These are phyloP conservation scores for Parathielavia appendiculata DNA, from an alignment of 495 filamentous ascomycete species.

Conservation along the genomic window DNA sequence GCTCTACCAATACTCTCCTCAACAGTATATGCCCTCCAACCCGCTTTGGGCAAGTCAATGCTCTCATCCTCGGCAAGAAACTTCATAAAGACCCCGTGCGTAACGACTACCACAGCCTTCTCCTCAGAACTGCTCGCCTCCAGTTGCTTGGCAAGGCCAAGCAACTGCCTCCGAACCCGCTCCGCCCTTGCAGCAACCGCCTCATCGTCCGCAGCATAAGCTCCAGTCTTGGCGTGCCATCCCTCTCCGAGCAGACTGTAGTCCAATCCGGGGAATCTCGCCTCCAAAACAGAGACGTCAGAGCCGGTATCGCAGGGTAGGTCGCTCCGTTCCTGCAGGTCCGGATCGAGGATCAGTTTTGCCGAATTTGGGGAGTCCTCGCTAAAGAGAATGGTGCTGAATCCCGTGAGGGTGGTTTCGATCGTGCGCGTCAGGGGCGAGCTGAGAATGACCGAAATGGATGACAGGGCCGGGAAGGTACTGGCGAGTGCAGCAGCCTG, in stretches of 20 bases:
- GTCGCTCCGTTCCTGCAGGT: conserved; percentile 36
- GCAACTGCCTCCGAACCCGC: conserved; percentile 18
- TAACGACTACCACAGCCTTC: conserved; percentile 24
- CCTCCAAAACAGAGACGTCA: conserved; percentile 18
- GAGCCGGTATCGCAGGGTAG: conserved; percentile 39
- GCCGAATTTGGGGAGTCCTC: neutral
- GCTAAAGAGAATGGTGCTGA: conserved; percentile 9
- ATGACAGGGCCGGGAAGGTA: conserved; percentile 13
- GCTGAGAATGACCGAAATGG: conserved; percentile 20
- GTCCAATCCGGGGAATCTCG: conserved; percentile 12
- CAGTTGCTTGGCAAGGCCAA: neutral
- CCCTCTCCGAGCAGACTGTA: neutral
- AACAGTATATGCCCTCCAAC: conserved; percentile 26
- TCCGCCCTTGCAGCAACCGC: conserved; percentile 14
- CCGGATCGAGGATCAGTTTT: conserved; percentile 24
- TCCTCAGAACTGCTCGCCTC: conserved; percentile 5
- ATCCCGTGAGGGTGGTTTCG: conserved; percentile 23
- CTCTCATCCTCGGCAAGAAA: conserved; percentile 24
- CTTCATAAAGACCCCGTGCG: conserved; percentile 35
- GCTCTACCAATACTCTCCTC: neutral
- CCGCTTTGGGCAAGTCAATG: conserved; percentile 32
- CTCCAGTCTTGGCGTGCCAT: conserved; percentile 25
- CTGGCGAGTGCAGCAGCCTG: conserved; percentile 19
- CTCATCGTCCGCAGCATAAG: conserved; percentile 21
- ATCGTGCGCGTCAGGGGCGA: conserved; percentile 28